These are phyloP conservation scores for Sorghum bicolor DNA, from an alignment of 176 grass and related monocot genomes.

Conservation along the genomic window Sorghum_bicolor_NCBIv3 NC_012879.2:60641001-60641500, in stretches of 20 bases:
- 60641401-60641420: no score
- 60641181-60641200: conserved; percentile 50
- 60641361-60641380: no score
- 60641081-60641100: conserved; percentile 79
- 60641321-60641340: conserved; percentile 64
- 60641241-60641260: conserved; percentile 58
- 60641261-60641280: conserved; percentile 52
- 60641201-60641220: conserved; percentile 86
- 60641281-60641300: conserved; percentile 54
- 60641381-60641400: no score
- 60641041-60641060: conserved; percentile 65
- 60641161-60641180: conserved; percentile 48
- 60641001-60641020: conserved; percentile 53
- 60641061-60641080: conserved; percentile 55
- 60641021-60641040: conserved; percentile 55
- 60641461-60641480: no score
- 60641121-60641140: no score
- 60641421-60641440: no score
- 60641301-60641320: conserved; percentile 73
- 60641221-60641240: conserved; percentile 46
- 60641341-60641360: conserved; percentile 42
- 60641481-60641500: no score
- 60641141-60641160: no score
- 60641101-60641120: conserved; percentile 66
- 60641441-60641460: no score